Conservation (phyloP, 805 yeast genomes). For the Candida ulmi region DNA sequence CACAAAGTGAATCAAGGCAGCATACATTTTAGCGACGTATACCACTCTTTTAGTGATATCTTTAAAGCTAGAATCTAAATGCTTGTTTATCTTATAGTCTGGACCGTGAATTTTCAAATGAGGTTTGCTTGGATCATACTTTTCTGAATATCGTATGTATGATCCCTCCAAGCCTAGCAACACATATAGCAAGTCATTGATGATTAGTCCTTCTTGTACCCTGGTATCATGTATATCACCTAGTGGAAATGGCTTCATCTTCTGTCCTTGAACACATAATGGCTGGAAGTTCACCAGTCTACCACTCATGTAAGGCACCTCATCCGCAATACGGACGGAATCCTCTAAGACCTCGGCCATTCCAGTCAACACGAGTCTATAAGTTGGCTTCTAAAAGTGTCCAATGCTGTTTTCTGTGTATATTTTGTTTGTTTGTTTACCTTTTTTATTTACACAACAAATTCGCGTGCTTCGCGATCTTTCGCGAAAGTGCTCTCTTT, state of each 20-base stretch:
- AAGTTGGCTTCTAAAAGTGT: too few species aligned
- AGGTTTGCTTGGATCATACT: constrained; percentile 41
- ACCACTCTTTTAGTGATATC: constrained; percentile 60
- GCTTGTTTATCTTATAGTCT: constrained; percentile 65
- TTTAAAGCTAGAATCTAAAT: constrained; percentile 67
- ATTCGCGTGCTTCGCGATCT: not conserved
- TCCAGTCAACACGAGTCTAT: too few species aligned
- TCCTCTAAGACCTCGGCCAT: constrained; percentile 22
- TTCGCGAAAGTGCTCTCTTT: too few species aligned
- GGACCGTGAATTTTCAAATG: constrained; percentile 57
- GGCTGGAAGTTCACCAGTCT: constrained; percentile 30
- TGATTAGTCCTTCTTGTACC: constrained; percentile 67
- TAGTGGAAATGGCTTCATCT: constrained; percentile 39
- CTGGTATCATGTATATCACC: constrained; percentile 40
- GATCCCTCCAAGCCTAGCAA: constrained; percentile 73
- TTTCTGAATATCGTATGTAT: constrained; percentile 63
- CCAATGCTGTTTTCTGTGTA: too few species aligned
- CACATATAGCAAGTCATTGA: constrained; percentile 64
- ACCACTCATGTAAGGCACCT: constrained; percentile 22
- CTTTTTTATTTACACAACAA: not conserved
- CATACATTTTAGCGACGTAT: constrained; percentile 57
- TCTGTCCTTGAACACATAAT: constrained; percentile 24
- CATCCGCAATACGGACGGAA: constrained; percentile 17
- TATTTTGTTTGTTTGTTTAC: not conserved
- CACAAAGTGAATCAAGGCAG: constrained; percentile 52